Base-by-base conservation (phyloP, 805 yeast species). In the Debaryomyces prosopidis region DNA sequence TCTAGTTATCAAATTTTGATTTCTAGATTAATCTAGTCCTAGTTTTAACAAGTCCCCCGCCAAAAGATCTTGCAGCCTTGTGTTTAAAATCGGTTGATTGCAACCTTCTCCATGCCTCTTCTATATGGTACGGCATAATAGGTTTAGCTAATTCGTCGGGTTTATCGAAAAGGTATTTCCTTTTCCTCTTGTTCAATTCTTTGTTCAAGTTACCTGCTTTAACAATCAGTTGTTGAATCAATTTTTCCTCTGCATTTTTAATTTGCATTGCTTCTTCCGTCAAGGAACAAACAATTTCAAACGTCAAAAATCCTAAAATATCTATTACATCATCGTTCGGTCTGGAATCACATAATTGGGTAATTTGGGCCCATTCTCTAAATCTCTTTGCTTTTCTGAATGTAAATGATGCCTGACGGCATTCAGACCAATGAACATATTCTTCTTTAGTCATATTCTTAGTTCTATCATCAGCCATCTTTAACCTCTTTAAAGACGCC, bases 351-450 rank as follows among this genome's bases (percentile, higher is more conserved):
- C 96, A 85, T 34, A 94, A 69, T 43, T 82, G 85, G 0, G 89
- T 68, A 36, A 92, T 80, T 10, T 94, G 96, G 14, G 96, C 92
- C 99, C 99, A 94, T 57, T 94, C 99, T 59, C 92, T 79, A 62
- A 94, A 94, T 58, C 97, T 73, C 62, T 90, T 90, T n/a, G 87
- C 87, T 63, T 94, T 94, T 54, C 97, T 78, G 58, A 90, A 94
- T 1, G 99, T 94, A 63, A 94, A 94, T 47, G 95, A 85, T 1
- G 98, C 98, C 65, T 94, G 99, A 50, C 99, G 80, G 67, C 99
- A 94, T 60, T 94, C 99, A 10, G 96, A 88, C 97, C 98, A 94
- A 63, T 94, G 99, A 14, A 91, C 99, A 59, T 94, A 94, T 62
- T 94, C 99, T 57, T 94, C 97, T 59, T 84, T 86, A 0, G 99